Percentiles rank a stretch among this genome's conserved stretches.
Conservation (phyloP, 305 asterid species). For the Plantago lanceolata region DNA sequence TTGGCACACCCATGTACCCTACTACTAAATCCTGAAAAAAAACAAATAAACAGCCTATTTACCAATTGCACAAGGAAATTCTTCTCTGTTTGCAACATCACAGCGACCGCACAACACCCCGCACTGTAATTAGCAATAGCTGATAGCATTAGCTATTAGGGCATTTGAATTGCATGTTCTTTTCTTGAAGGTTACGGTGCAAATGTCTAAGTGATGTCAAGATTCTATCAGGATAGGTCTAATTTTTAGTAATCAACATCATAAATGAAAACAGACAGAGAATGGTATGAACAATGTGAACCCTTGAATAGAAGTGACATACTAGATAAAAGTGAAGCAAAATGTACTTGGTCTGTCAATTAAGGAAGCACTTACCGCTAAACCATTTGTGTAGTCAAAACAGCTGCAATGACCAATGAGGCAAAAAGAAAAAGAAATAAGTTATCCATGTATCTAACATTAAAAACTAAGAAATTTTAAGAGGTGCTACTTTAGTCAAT, state of each 20-base stretch:
- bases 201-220: not conserved
- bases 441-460: conserved; percentile 18
- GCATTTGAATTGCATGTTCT: not conserved
- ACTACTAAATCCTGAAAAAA: conserved; percentile 84
- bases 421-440: conserved; percentile 10
- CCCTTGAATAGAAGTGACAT: not conserved
- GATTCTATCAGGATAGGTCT: not conserved
- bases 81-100: conserved; percentile 2
- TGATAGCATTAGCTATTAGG: too few relatives aligned
- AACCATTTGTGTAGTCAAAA: conserved; percentile 91
- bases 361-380: conserved; percentile 68
- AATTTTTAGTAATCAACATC: not conserved
- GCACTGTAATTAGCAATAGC: too few relatives aligned
- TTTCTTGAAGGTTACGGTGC: not conserved
- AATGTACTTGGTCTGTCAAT: conserved; percentile 8
- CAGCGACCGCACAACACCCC: not conserved
- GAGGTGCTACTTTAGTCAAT: conserved; percentile 7
- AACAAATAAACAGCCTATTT: conserved; percentile 15
- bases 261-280: not conserved
- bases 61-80: conserved; percentile 14
- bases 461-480: conserved; percentile 14
- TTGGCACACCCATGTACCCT: conserved; percentile 98
- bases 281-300: not conserved
- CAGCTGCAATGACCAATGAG: conserved; percentile 52
- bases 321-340: not conserved